Base-by-base conservation (phyloP, 164 flowering plant genomes). In the Kalanchoe fedtschenkoi region DNA sequence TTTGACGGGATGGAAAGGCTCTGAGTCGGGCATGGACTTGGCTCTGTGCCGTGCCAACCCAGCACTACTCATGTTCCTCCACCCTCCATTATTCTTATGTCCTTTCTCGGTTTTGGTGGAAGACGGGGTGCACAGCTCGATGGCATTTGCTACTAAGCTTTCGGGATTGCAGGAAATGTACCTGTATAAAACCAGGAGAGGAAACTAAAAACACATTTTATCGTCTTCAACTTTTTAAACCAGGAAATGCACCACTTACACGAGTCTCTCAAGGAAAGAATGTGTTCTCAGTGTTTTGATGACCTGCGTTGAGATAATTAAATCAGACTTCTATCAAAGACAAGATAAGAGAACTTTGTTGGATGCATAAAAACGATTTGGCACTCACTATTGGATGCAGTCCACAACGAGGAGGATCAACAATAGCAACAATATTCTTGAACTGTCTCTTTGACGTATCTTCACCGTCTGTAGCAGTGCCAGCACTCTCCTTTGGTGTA, bases 91-190 rank as follows among this genome's bases (percentile, higher is more conserved):
- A 71, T 74, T 74, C 62, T 79, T 80, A 37, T 81, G 78, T 60
- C 80, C 82, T 71, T 81, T 78, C 61, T 88, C 88, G 16, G 74
- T 62, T 63, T 80, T 83, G 26, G 78, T 84, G 9, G 77, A 55
- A 30, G 89, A 83, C 32, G 95, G 96, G 13, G 96, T 83, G 75
- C 93, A 89, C 33, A 92, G 87, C 77, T 92, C 96, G 22, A 89
- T 92, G 0, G 96, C 93, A 77, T 92, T 92, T 62, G 98, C 81
- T 64, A 87, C 86, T 68, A 93, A 76, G 65, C 80, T 89, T 56
- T 92, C 98, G 1, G 96, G 98, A 72, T 92, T 92, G 71, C 98
- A 92, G 46, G 98, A 92, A 60, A 91, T 89, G 77, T 89, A 91
- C 51, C 98, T 91, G 78, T 58, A 74, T 19, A 63, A 58, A 35